Conservation (phyloP, 768 basidiomycete species). For the Naganishia kalamii region DNA sequence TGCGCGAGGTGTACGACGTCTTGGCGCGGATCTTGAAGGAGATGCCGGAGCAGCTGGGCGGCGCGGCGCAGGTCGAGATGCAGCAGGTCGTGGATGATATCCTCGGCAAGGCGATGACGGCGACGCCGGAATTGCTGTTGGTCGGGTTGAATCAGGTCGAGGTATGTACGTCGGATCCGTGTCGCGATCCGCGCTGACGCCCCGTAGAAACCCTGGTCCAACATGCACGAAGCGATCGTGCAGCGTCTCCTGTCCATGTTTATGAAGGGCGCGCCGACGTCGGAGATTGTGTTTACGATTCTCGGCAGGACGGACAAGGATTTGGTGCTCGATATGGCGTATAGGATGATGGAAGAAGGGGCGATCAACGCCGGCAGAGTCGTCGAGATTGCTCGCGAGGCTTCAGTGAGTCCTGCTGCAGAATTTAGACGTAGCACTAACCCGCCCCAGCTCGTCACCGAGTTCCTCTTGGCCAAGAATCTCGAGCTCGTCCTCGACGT, state of each 20-base stretch:
- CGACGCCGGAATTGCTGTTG: constrained; percentile 87
- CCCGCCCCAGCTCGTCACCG: constrained; percentile 57
- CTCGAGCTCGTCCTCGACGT: constrained; percentile 86
- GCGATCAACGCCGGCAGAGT: constrained; percentile 90
- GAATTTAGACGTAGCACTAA: constrained; percentile 46
- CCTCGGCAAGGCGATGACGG: constrained; percentile 61
- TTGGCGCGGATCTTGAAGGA: constrained; percentile 58
- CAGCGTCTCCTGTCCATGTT: constrained; percentile 81
- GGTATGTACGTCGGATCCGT: constrained; percentile 52
- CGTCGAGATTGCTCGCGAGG: constrained; percentile 87
- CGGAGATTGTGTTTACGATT: constrained; percentile 93
- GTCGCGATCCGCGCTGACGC: constrained; percentile 17
- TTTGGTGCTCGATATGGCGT: constrained; percentile 79
- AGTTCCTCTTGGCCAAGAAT: constrained; percentile 81
- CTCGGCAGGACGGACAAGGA: constrained; percentile 85
- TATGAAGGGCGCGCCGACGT: constrained; percentile 83
- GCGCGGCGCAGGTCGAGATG: constrained; percentile 26
- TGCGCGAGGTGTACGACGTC: constrained; percentile 79
- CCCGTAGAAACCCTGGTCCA: constrained; percentile 68
- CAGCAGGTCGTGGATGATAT: constrained; percentile 60
- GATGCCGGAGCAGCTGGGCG: not conserved
- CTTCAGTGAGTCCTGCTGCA: constrained; percentile 59
- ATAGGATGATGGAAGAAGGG: constrained; percentile 84
- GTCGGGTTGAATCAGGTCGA: constrained; percentile 86
- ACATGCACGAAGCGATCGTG: constrained; percentile 78